Base-by-base conservation (phyloP, 768 basidiomycete genomes). In the Terana coerulea region DNA sequence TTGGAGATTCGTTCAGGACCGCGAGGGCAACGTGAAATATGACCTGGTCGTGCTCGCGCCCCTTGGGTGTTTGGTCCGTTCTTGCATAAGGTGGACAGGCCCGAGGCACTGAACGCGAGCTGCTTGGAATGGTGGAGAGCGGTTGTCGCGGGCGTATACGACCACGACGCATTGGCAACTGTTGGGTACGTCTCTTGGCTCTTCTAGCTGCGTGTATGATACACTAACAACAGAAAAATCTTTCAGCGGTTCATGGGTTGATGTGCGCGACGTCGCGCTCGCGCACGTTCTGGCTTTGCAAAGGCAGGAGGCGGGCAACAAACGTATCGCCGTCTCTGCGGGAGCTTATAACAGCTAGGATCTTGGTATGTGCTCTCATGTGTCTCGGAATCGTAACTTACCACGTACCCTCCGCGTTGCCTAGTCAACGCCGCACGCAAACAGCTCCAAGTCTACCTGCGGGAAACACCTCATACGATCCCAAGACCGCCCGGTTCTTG, bases 211-310 rank as follows among this genome's bases (percentile, higher is more conserved):
- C 37, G 36, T 3, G 41, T 3, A 9, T 15, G 31, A 12, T 9
- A 49, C 44, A 4, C 25, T 47, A 45, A 33, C n/a, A 26, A n/a
- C 12, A n/a, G 12, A 31, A n/a, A 12, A 21, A n/a, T n/a, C n/a
- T n/a, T n/a, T n/a, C n/a, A n/a, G n/a, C n/a, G n/a, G n/a, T n/a
- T n/a, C n/a, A n/a, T n/a, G n/a, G n/a, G n/a, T n/a, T n/a, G 78
- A 83, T 44, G 80, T 82, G 5, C 74, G 80, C 6, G 81, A 84
- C 60, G 60, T 80, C 29, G 81, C 77, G 0, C 63, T 68, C 14
- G 81, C 78, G 0, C 84, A 86, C 58, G 71, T 72, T 0, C 62
- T 68, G 4, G 80, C 81, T 3, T 62, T 89, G 19, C 71, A 73
- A 47, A 75, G 71, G 44, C 68, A 74, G 25, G 73, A 69, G 2